These are phyloP conservation scores for Alternaria arbusti DNA, from an alignment of 2,329 filamentous ascomycete genomes.

Conservation along the genomic window DNA sequence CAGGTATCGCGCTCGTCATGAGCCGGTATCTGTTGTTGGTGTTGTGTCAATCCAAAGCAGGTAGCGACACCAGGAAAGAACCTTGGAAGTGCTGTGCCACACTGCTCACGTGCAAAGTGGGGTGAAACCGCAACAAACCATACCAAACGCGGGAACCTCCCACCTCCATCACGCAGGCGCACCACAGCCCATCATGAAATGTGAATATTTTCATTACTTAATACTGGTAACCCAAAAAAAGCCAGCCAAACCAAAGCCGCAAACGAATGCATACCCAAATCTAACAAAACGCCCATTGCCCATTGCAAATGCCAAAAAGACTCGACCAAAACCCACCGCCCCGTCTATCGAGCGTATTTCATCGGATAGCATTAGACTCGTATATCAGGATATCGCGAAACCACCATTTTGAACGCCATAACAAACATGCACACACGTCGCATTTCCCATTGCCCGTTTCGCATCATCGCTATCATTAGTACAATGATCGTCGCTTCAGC, in stretches of 20 bases:
- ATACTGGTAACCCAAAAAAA: background rate
- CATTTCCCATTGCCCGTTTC: background rate
- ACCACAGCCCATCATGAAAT: background rate
- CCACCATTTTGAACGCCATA: background rate
- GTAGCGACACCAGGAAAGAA: no score
- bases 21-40: no score
- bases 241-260: background rate
- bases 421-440: background rate
- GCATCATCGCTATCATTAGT: background rate
- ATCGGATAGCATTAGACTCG: background rate
- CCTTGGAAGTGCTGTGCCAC: no score
- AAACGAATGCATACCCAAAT: background rate
- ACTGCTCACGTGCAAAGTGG: no score
- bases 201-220: background rate
- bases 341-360: background rate
- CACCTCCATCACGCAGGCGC: no score
- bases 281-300: background rate
- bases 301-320: background rate
- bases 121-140: no score
- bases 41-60: no score
- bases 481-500: slow-evolving; percentile 18
- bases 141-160: no score
- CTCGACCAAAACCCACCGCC: background rate
- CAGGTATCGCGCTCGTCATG: no score
- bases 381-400: slow-evolving; percentile 5